Conservation (phyloP, 2,329 filamentous ascomycete species). For the Orbilia javanica region DNA sequence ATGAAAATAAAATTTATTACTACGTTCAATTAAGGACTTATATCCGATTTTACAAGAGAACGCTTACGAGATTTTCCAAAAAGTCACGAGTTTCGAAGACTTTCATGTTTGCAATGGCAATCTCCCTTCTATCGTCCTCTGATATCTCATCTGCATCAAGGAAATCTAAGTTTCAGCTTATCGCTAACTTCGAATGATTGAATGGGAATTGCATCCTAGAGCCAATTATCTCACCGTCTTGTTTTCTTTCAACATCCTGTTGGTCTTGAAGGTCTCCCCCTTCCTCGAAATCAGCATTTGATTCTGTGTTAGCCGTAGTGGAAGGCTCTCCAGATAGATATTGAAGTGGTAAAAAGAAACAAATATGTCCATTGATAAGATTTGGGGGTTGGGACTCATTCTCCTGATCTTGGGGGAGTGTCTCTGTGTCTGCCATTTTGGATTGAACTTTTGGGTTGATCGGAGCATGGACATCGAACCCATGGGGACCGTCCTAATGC, state of each 20-base stretch:
- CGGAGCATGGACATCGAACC: background rate
- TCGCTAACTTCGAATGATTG: too few species aligned
- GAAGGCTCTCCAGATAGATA: background rate
- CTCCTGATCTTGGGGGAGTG: background rate
- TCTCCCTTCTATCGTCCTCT: background rate
- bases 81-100: background rate
- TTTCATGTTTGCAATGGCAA: background rate
- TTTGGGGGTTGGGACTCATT: background rate
- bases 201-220: too few species aligned
- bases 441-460: background rate
- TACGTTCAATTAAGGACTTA: too few species aligned
- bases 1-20: background rate
- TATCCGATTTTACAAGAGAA: background rate
- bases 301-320: background rate
- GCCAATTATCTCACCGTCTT: background rate
- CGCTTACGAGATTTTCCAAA: background rate
- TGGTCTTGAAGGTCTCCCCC: background rate
- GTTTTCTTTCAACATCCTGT: background rate
- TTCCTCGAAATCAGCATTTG: background rate
- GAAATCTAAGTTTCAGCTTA: too few species aligned
- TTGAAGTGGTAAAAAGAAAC: conserved; percentile 1
- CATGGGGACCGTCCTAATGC: background rate
- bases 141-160: too few species aligned
- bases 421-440: background rate
- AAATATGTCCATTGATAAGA: background rate